Percentiles rank a stretch among this genome's conserved stretches.
Evolutionary conservation across 306 rosid genomes (phyloP).

Genomic region (Quercus rubra): DNA sequence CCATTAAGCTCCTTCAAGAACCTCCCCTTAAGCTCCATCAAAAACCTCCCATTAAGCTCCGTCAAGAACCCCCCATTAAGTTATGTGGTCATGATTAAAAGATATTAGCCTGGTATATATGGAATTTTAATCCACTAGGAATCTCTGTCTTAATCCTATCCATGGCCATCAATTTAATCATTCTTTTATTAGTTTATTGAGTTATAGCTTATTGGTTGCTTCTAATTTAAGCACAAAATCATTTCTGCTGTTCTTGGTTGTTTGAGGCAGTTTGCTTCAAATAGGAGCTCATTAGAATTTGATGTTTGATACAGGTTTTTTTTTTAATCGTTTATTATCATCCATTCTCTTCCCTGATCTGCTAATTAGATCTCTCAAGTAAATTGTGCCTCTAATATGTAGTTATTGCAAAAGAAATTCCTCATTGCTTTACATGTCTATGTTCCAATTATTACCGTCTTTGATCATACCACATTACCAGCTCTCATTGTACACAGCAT

Average conservation of each 20-base stretch:
- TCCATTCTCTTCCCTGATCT: background rate
- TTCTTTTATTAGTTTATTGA: background rate
- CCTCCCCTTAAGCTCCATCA: no score
- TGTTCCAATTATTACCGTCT: no score
- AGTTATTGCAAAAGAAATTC: no score
- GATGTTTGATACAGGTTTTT: background rate
- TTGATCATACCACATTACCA: no score
- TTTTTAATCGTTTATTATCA: background rate
- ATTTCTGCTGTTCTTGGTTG: background rate
- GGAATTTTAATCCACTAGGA: background rate
- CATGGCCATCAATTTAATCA: background rate
- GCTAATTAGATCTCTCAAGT: no score
- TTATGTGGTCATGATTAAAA: conserved; percentile 7
- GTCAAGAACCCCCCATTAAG: conserved; percentile 11
- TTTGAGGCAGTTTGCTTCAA: background rate
- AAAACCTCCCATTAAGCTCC: conserved; percentile 8
- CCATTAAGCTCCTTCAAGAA: conserved; percentile 2
- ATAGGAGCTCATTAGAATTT: background rate
- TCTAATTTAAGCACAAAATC: background rate
- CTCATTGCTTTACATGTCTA: no score
- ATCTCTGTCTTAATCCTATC: background rate
- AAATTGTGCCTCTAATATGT: no score
- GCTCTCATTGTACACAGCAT: no score
- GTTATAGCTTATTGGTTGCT: background rate
- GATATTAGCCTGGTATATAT: background rate